Conservation (phyloP, 768 basidiomycete genomes). For the Punctularia strigosozonata region DNA sequence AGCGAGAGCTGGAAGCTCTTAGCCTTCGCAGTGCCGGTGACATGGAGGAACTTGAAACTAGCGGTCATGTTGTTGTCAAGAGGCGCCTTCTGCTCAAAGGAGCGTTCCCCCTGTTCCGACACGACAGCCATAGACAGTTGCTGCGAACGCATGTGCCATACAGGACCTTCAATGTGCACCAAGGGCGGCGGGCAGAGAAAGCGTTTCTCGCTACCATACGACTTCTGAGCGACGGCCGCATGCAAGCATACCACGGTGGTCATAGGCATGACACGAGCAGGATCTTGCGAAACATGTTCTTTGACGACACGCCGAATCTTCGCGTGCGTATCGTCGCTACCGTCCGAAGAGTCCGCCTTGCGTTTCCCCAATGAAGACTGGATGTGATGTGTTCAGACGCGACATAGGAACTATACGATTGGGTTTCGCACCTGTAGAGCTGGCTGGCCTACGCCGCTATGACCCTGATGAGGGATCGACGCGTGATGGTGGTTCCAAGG, state of each 20-base stretch:
- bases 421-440: too few relatives aligned
- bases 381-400: conserved; percentile 7
- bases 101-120: conserved; percentile 71
- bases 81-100: conserved; percentile 75
- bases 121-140: conserved; percentile 81
- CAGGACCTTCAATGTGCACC: conserved; percentile 84
- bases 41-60: conserved; percentile 87
- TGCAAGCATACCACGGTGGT: conserved; percentile 85
- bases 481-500: too few relatives aligned
- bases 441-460: too few relatives aligned
- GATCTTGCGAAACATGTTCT: conserved; percentile 71
- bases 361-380: conserved; percentile 49
- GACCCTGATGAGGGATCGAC: too few relatives aligned
- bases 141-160: conserved; percentile 73
- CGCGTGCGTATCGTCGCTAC: conserved; percentile 52
- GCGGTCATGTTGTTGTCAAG: conserved; percentile 78
- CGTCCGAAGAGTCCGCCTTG: conserved; percentile 54
- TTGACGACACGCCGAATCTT: conserved; percentile 81
- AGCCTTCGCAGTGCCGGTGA: conserved; percentile 78
- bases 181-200: conserved; percentile 91
- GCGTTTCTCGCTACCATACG: conserved; percentile 91
- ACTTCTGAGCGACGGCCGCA: conserved; percentile 91
- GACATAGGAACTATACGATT: too few relatives aligned
- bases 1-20: conserved; percentile 84
- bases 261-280: conserved; percentile 71